Conservation (phyloP, 1,284 basidiomycete genomes). For the Coniophora puteana region DNA sequence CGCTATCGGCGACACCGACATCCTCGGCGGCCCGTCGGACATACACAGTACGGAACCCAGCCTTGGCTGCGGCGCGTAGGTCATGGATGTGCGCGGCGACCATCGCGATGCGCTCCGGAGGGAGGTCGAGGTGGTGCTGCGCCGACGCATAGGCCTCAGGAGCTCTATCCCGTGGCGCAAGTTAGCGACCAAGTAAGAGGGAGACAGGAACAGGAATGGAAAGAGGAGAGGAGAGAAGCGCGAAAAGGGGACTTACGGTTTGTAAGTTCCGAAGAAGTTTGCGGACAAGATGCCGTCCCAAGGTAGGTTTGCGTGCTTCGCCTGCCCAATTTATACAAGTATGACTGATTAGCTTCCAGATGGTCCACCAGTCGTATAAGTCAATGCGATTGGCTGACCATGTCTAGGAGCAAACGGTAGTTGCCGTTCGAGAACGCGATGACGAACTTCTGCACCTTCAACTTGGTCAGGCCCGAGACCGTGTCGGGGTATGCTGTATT, state of each 20-base stretch:
- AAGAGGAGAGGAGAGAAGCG: too few relatives aligned
- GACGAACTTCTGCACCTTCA: slow-evolving; percentile 51
- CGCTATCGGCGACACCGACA: slow-evolving; percentile 17
- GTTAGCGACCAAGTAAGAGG: too few relatives aligned
- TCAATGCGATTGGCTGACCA: slow-evolving; percentile 37
- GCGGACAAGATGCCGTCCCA: slow-evolving; percentile 62
- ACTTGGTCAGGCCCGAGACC: slow-evolving; percentile 40
- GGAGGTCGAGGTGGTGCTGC: slow-evolving; percentile 44
- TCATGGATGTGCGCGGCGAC: slow-evolving; percentile 63
- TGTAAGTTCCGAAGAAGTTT: slow-evolving; percentile 57
- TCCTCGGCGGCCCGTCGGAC: slow-evolving; percentile 48
- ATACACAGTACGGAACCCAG: slow-evolving; percentile 57
- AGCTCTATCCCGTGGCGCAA: slow-evolving; percentile 44
- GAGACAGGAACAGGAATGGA: too few relatives aligned
- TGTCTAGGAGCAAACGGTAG: slow-evolving; percentile 53
- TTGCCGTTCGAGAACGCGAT: slow-evolving; percentile 62
- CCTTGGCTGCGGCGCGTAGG: slow-evolving; percentile 45
- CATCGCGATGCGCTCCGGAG: slow-evolving; percentile 52
- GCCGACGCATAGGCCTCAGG: slow-evolving; percentile 49
- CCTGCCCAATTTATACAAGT: too few relatives aligned
- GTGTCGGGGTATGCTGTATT: slow-evolving; percentile 58
- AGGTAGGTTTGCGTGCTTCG: slow-evolving; percentile 53
- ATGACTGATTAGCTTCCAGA: too few relatives aligned
- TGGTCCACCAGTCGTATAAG: too few relatives aligned
- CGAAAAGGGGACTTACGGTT: slow-evolving; percentile 56